Conservation (phyloP, 129 eudicot species). For the Escallonia herrerae region DNA sequence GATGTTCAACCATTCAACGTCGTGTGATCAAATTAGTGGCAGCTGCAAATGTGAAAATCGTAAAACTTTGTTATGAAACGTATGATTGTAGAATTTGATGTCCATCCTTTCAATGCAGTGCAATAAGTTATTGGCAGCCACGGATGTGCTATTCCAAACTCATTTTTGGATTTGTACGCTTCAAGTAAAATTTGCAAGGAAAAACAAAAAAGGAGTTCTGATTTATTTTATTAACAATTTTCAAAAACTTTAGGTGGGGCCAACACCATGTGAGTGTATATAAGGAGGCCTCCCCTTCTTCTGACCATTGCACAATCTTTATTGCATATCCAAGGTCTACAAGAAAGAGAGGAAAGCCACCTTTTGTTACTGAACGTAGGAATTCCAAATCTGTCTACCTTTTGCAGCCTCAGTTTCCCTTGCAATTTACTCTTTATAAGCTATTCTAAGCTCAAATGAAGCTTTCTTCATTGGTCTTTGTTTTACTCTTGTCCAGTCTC, state of each 20-base stretch:
- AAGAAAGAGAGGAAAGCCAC: neutral
- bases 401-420: neutral
- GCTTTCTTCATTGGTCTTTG: conserved; percentile 20
- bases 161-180: too few relatives aligned
- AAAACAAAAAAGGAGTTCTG: too few relatives aligned
- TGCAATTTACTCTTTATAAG: neutral
- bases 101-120: too few relatives aligned
- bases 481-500: conserved; percentile 32
- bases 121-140: too few relatives aligned
- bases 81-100: neutral
- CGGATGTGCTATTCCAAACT: too few relatives aligned
- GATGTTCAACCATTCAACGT: too few relatives aligned
- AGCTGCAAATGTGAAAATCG: too few relatives aligned
- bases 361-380: conserved; percentile 2
- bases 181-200: too few relatives aligned
- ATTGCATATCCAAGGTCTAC: conserved; percentile 6
- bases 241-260: conserved; percentile 29
- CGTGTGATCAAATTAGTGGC: too few relatives aligned
- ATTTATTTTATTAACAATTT: conserved; percentile 5
- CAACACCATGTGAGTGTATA: conserved; percentile 13
- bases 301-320: conserved; percentile 15
- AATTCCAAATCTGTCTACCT: neutral
- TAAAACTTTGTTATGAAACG: conserved; percentile 6
- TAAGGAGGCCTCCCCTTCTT: conserved; percentile 7
- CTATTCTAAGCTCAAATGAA: conserved; percentile 27